Evolutionary conservation across 73 alveolate genomes (phyloP).

Genomic region (Paramecium octaurelia): DNA sequence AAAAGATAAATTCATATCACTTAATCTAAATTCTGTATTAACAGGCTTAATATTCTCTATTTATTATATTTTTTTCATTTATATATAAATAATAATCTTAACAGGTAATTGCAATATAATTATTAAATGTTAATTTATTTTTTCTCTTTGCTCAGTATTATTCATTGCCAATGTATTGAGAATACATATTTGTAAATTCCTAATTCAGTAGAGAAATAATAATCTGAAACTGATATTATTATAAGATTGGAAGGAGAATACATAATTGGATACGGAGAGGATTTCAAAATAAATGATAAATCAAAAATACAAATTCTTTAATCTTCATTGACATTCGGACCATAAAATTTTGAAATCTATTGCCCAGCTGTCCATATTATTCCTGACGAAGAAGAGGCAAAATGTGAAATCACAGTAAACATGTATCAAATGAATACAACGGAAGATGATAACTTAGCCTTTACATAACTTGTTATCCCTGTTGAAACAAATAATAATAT

Average conservation of each 20-base stretch:
- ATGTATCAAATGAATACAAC: neutral
- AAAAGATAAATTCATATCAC: neutral
- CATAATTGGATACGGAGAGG: neutral
- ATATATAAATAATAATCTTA: neutral
- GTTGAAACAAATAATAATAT: neutral
- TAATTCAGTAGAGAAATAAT: neutral
- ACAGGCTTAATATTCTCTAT: neutral
- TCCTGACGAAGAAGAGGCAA: constrained; percentile 8
- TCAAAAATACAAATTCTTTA: neutral
- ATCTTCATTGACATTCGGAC: neutral
- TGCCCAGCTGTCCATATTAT: neutral
- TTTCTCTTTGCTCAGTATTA: neutral
- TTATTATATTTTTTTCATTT: neutral
- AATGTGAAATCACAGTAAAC: constrained; percentile 1
- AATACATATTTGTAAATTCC: neutral
- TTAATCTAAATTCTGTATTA: neutral
- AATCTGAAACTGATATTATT: neutral
- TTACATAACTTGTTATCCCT: neutral
- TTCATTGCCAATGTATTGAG: neutral
- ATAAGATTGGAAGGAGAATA: constrained; percentile 7
- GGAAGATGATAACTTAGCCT: neutral
- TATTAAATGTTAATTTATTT: neutral
- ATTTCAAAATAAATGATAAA: neutral
- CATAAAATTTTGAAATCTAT: neutral
- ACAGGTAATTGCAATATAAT: neutral